phyloP scores from a whole-genome alignment of 495 filamentous ascomycete species.

The Podospora australis region DNA sequence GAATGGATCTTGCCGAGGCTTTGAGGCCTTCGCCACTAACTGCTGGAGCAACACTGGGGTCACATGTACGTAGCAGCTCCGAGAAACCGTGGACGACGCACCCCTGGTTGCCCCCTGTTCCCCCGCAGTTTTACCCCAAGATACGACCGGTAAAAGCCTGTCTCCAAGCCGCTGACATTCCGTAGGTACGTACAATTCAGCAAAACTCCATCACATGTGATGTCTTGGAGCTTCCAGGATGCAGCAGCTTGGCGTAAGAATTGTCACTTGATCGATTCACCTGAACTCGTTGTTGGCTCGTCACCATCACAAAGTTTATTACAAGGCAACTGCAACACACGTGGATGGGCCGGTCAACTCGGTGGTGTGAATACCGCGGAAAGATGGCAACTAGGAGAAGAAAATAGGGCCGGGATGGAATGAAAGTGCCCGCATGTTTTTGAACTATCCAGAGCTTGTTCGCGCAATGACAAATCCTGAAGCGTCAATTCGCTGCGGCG shows the following conservation, averaged over 20 bases:
- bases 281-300: neutral
- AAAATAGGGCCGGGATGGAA: no score
- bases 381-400: no score
- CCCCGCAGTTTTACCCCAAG: conserved; percentile 1
- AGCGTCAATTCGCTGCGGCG: neutral
- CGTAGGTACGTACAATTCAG: neutral
- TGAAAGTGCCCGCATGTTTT: neutral
- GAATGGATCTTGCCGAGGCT: conserved; percentile 1
- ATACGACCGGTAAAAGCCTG: neutral
- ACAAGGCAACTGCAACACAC: neutral
- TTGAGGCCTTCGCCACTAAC: neutral
- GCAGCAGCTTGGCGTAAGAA: neutral
- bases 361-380: neutral
- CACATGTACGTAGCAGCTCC: neutral
- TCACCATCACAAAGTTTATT: neutral
- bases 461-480: neutral
- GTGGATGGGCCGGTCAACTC: neutral
- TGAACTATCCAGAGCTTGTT: neutral
- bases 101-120: neutral
- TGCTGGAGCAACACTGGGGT: neutral
- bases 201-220: neutral
- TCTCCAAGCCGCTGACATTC: neutral
- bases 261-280: neutral
- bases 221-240: neutral
- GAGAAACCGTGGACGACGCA: neutral